A percentile compares a stretch with the other conserved stretches of the same genome.
phyloP scores from a whole-genome alignment of 1,284 basidiomycete species.

The Sanghuangporus baumii region DNA sequence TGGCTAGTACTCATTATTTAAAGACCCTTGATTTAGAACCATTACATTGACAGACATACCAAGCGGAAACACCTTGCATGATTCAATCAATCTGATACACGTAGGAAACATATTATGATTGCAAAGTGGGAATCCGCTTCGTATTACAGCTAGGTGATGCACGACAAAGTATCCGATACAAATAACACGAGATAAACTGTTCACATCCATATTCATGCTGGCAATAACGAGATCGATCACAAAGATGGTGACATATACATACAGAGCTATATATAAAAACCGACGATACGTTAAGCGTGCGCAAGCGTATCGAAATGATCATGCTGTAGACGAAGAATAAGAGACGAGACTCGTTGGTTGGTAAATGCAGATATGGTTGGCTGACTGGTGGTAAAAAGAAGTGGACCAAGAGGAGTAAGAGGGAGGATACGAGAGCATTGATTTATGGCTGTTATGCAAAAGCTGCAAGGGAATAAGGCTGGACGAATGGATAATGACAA shows the following conservation, averaged over 20 bases:
- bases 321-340: not conserved
- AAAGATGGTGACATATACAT: slow-evolving; percentile 11
- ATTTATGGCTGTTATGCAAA: slow-evolving; percentile 9
- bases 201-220: slow-evolving; percentile 15
- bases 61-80: too few relatives aligned
- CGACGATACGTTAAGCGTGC: slow-evolving; percentile 8
- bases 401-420: not conserved
- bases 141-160: not conserved
- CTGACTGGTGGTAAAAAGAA: slow-evolving; percentile 4
- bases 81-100: not conserved
- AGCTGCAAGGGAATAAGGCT: slow-evolving; percentile 2
- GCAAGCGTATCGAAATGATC: not conserved
- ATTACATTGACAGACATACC: too few relatives aligned
- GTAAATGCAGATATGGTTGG: not conserved
- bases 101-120: not conserved
- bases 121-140: not conserved
- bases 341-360: not conserved
- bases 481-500: not conserved
- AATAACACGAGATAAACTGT: not conserved
- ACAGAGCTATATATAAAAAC: slow-evolving; percentile 9
- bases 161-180: slow-evolving; percentile 12
- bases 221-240: not conserved
- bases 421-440: not conserved
- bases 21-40: too few relatives aligned
- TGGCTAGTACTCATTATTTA: too few relatives aligned